Base-by-base conservation (phyloP, 1,139 yeast genomes). In the Candida albicans region DNA sequence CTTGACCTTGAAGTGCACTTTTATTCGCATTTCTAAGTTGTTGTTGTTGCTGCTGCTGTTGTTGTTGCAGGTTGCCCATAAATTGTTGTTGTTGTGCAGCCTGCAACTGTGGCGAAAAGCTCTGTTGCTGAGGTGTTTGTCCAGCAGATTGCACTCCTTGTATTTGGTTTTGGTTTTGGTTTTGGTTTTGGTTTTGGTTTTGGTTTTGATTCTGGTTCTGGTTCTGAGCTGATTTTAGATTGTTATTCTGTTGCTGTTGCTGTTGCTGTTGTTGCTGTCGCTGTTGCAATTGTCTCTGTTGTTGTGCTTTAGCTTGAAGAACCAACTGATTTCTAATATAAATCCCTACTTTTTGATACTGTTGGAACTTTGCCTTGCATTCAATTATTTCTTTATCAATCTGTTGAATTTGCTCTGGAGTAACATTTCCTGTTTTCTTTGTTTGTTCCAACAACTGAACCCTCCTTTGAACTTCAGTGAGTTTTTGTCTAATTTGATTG, bases 391-490 rank as follows among this genome's bases (percentile, higher is more conserved):
- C 75, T 41, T 61, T 58, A 34, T 73, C 77, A 8, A 71, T 60
- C 13, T 62, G 61, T 2, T 64, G 58, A 14, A 62, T 47, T 47
- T 70, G 73, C 11, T 67, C 56, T 10, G 50, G 52, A 8, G 56
- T 51, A 13, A 49, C 46, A 40, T 51, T 50, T 8, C 59, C 62
- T 15, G 60, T 55, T 35, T 59, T 59, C 43, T 66, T 65, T 14
- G 62, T 58, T 30, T 60, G 65, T 40, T 62, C 65, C 26, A 66
- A 52, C 34, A 59, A 57, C 35, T 63, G 64, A 13, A 65, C 61
- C 46, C 73, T 76, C 37, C 72, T 64, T 43, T 75, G 77, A 42
- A 77, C 73, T 42, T 75, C 81, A 31, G 59, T 62, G 29, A 73
- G 56, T 33, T 68, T 59, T 11, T 65, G 65, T 42, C 70, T 65